Percentiles rank a stretch among this genome's conserved stretches.
phyloP scores from a whole-genome alignment of 2,329 filamentous ascomycete species.

The Xylaria digitata region DNA sequence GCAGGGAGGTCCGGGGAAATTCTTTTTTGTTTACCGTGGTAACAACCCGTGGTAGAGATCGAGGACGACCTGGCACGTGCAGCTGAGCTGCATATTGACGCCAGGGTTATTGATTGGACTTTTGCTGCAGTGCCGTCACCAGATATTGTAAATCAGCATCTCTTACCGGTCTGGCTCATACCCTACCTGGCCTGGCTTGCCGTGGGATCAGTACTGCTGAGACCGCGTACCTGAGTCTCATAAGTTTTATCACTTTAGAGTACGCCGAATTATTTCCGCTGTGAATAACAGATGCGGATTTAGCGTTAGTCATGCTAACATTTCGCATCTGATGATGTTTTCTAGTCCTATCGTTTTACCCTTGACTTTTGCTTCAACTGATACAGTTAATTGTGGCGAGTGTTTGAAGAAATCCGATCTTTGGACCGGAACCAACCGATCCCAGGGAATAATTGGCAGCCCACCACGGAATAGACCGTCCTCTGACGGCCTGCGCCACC shows the following conservation, averaged over 20 bases:
- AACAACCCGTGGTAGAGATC: constrained; percentile 23
- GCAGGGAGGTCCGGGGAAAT: constrained; percentile 28
- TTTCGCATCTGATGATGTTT: not conserved
- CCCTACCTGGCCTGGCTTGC: too few relatives aligned
- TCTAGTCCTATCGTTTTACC: not conserved
- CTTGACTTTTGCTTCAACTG: constrained; percentile 4
- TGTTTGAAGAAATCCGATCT: constrained; percentile 30
- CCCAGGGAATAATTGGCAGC: constrained; percentile 15
- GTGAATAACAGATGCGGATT: too few relatives aligned
- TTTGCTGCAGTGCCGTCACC: constrained; percentile 13
- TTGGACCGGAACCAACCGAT: constrained; percentile 15
- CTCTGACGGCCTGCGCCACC: constrained; percentile 31
- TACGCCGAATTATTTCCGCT: too few relatives aligned
- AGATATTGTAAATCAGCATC: not conserved
- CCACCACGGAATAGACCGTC: constrained; percentile 11
- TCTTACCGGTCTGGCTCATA: not conserved
- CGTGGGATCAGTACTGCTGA: too few relatives aligned
- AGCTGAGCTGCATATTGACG: constrained; percentile 27
- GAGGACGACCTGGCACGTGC: constrained; percentile 21
- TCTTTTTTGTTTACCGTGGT: constrained; percentile 25
- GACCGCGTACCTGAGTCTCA: not conserved
- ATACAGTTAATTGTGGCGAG: not conserved
- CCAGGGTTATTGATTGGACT: constrained; percentile 5
- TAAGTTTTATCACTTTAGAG: too few relatives aligned
- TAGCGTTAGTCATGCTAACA: not conserved